phyloP scores from a whole-genome alignment of 2,329 filamentous ascomycete genomes.

The Epichloe gansuensis region DNA sequence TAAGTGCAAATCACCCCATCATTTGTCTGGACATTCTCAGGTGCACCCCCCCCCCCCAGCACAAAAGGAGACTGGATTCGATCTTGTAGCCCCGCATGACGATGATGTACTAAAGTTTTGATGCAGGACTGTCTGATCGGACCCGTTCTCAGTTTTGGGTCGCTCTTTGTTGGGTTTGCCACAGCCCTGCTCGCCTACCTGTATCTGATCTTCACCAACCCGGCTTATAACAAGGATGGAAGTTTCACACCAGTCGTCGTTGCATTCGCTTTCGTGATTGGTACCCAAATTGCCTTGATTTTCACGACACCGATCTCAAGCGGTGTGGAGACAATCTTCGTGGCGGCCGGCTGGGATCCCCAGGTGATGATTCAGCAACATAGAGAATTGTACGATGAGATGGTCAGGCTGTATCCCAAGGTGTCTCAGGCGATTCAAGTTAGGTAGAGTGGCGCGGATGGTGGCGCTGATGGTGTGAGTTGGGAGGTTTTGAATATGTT shows the following conservation, averaged over 20 bases:
- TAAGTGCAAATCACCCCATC: conserved; percentile 12
- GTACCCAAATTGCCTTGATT: conserved; percentile 77
- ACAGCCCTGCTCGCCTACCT: conserved; percentile 73
- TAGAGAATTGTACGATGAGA: conserved; percentile 63
- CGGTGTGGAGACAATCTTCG: conserved; percentile 87
- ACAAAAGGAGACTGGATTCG: too few relatives aligned
- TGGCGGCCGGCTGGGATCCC: conserved; percentile 57
- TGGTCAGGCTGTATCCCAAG: conserved; percentile 72
- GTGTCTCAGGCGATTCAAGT: conserved; percentile 60
- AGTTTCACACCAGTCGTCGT: conserved; percentile 65
- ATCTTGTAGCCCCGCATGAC: too few relatives aligned
- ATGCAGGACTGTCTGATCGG: conserved; percentile 61
- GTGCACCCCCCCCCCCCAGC: too few relatives aligned
- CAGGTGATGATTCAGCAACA: conserved; percentile 74
- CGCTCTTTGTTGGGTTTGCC: conserved; percentile 70
- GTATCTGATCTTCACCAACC: conserved; percentile 74
- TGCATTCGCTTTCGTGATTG: conserved; percentile 79
- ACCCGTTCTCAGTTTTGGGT: conserved; percentile 62
- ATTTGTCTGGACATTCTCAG: too few relatives aligned
- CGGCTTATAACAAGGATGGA: conserved; percentile 57
- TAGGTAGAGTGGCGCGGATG: conserved; percentile 2
- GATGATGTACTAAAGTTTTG: conserved; percentile 7
- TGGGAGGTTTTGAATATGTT: background rate
- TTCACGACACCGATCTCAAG: conserved; percentile 80
- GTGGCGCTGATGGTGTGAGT: background rate